Base-by-base conservation (phyloP, 1,284 basidiomycete genomes). In the Caloboletus firmus region DNA sequence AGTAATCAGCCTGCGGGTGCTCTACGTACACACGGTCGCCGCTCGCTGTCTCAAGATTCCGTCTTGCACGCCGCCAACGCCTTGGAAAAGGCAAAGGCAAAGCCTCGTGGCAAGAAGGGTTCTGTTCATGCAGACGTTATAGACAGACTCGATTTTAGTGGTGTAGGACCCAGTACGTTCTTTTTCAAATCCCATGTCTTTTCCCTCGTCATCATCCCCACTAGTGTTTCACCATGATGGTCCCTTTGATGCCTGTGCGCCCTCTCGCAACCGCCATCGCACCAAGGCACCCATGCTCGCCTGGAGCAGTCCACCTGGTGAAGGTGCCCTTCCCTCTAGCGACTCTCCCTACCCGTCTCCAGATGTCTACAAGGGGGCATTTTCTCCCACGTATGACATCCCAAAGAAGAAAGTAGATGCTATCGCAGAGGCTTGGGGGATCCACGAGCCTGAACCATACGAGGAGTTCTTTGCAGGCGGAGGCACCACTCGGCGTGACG, bases 201-300 rank as follows among this genome's bases (percentile, higher is more conserved):
- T 51, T 49, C 45, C 49, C 52, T 52, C 54, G 45, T 53, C 51
- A 56, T 62, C 48, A 7, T 49, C 15, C 45, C 54, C 44, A 31
- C 41, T 60, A 92, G 89, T 89, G 82, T 90, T 92, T 73, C 90
- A 93, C 66, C 91, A 93, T 63, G 91, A 93, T 65, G 90, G 91
- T 24, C 90, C 90, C 8, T 93, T 93, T 67, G 90, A 93, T 68
- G 91, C 91, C 28, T 92, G 89, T 66, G 89, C 90, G 1, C 91
- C 91, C 2, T 91, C 89, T 53, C 86, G 91, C 64, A 93, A 93
- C 73, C 83, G 84, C 45, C 84, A 89, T 64, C 82, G 79, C 63
- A 81, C 79, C 66, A 87, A 83, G 67, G 90, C 91, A 12, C 90
- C 90, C 45, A 87, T 93, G 83, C 77, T 83, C 61, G 88, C 90